Conservation (phyloP, 2,329 filamentous ascomycete genomes). For the Phoma herbarum region DNA sequence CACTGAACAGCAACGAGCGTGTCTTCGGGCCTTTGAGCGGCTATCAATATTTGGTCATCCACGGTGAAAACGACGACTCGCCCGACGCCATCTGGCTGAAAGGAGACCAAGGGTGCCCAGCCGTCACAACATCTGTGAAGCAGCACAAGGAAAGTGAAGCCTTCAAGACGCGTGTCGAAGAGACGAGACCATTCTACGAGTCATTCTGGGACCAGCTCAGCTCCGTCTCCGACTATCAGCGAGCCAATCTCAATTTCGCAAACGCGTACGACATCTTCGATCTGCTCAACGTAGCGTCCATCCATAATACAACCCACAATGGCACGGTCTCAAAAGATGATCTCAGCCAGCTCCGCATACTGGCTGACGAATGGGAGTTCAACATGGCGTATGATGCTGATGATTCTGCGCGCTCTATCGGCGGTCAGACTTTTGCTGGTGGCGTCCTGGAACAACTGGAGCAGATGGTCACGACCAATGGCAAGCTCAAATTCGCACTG, state of each 20-base stretch:
- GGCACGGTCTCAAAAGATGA: slow-evolving; percentile 26
- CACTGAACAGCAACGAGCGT: slow-evolving; percentile 1
- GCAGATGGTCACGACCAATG: slow-evolving; percentile 37
- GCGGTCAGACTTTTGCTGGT: not conserved
- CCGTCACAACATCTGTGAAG: slow-evolving; percentile 21
- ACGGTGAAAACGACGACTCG: slow-evolving; percentile 54
- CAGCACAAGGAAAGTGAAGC: slow-evolving; percentile 53
- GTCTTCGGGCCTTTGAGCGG: slow-evolving; percentile 55
- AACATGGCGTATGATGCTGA: not conserved
- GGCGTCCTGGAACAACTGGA: slow-evolving; percentile 24
- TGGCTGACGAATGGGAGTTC: slow-evolving; percentile 2
- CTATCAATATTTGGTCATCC: slow-evolving; percentile 63
- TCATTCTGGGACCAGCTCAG: slow-evolving; percentile 49
- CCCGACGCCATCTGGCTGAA: slow-evolving; percentile 59
- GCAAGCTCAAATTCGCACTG: slow-evolving; percentile 45
- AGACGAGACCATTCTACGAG: slow-evolving; percentile 57
- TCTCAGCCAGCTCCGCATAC: slow-evolving; percentile 23
- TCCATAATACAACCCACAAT: slow-evolving; percentile 55
- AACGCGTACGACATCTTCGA: slow-evolving; percentile 64
- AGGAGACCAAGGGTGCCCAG: slow-evolving; percentile 56
- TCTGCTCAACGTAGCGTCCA: slow-evolving; percentile 60
- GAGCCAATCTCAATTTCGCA: slow-evolving; percentile 54
- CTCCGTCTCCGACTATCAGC: slow-evolving; percentile 53
- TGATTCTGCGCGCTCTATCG: not conserved
- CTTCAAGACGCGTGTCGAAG: slow-evolving; percentile 48